These are phyloP conservation scores for Aeschynomene evenia DNA, from an alignment of 306 rosid genomes.

Conservation along the genomic window DNA sequence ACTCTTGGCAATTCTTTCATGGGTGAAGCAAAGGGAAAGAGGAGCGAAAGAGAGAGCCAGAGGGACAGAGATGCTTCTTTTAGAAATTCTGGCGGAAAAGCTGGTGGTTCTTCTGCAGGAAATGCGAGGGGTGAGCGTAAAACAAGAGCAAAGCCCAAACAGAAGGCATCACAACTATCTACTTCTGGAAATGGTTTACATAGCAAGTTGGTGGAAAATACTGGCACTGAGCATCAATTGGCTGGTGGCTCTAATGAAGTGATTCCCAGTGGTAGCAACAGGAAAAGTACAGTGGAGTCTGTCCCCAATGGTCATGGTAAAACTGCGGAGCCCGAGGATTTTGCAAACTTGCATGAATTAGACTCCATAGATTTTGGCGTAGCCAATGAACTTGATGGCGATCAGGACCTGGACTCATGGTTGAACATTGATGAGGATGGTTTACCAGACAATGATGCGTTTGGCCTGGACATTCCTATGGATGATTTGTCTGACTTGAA, in stretches of 20 bases:
- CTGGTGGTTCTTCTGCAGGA: constrained; percentile 48
- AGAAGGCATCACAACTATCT: constrained; percentile 57
- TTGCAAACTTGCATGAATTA: constrained; percentile 53
- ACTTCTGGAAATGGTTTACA: constrained; percentile 55
- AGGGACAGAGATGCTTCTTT: constrained; percentile 53
- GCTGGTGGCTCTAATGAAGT: constrained; percentile 43
- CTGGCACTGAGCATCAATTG: constrained; percentile 38
- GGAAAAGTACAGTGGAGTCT: constrained; percentile 40
- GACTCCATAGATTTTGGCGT: constrained; percentile 66
- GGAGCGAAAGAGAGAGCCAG: constrained; percentile 81
- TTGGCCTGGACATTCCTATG: constrained; percentile 84
- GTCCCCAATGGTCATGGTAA: constrained; percentile 24
- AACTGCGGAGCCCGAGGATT: constrained; percentile 44
- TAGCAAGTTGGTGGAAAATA: constrained; percentile 41
- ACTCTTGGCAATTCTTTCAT: constrained; percentile 46
- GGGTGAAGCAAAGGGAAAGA: constrained; percentile 69
- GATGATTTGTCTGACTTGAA: constrained; percentile 75
- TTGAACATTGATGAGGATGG: constrained; percentile 65
- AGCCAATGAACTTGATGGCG: constrained; percentile 53
- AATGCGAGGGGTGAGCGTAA: constrained; percentile 62
- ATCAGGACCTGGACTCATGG: constrained; percentile 70
- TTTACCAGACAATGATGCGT: constrained; percentile 53
- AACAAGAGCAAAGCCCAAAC: constrained; percentile 76
- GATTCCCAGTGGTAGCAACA: constrained; percentile 31
- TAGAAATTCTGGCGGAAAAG: constrained; percentile 50